Evolutionary conservation across 306 rosid species (phyloP).

Genomic region (cucumber (Cucumis sativus)): DNA sequence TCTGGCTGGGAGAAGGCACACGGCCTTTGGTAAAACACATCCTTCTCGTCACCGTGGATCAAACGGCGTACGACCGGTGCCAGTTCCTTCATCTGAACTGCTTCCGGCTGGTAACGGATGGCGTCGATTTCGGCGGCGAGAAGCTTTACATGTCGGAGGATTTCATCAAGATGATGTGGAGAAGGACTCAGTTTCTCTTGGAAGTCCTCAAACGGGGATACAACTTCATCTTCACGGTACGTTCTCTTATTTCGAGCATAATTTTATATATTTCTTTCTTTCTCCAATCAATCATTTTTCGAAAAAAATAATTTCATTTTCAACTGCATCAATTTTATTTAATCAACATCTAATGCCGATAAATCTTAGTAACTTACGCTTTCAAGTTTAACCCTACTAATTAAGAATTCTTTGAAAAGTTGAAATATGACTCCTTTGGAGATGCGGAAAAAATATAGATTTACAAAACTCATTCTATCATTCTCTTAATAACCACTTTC

Average conservation of each 20-base stretch:
- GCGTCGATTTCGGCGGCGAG: conserved; percentile 45
- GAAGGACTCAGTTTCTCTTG: conserved; percentile 37
- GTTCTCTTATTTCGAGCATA: not conserved
- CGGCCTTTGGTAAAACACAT: conserved; percentile 32
- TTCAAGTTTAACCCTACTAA: no score
- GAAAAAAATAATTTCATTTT: no score
- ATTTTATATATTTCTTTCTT: not conserved
- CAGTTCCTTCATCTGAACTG: conserved; percentile 35
- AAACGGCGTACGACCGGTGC: conserved; percentile 55
- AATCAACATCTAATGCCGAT: no score
- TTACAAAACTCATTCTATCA: no score
- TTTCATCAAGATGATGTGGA: conserved; percentile 82
- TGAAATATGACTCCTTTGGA: no score
- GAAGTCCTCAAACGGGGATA: conserved; percentile 69
- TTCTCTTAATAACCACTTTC: no score
- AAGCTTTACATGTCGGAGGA: conserved; percentile 58
- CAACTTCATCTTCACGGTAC: conserved; percentile 57
- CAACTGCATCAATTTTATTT: no score
- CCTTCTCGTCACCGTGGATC: conserved; percentile 55
- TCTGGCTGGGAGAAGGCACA: conserved; percentile 64
- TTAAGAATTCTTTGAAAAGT: no score
- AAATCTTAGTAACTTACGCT: no score
- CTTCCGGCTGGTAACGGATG: conserved; percentile 38
- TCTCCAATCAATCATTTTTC: no score
- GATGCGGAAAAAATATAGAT: no score